Evolutionary conservation across 306 rosid genomes (phyloP), one percentile per base, ranked within the genome.

Genomic region (Dryas drummondii): DNA sequence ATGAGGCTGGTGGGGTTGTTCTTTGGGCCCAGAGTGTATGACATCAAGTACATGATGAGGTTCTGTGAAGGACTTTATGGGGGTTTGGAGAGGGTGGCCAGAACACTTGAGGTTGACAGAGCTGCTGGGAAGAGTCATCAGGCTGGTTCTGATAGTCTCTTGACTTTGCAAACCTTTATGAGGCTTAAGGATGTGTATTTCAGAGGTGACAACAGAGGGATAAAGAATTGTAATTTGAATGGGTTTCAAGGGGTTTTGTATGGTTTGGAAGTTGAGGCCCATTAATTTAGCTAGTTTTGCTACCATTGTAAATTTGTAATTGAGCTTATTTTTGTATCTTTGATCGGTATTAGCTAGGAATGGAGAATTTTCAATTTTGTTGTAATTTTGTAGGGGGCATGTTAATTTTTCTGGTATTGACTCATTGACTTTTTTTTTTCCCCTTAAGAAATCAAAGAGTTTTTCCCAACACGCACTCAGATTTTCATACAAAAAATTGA

Each of bases 131-230:
- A 71, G 76, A 71, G 66, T 44, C 76, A 71, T 41, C 76, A 56
- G 55, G 76, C 66, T 15, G 66, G 55, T 16, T 71, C 46, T 45
- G 76, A 71, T 56, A 56, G 76, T 56, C 65, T 71, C 1, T 17
- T 71, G 76, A 71, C 76, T 44, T 44, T 26, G 37, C 66, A 12
- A 4, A 71, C 53, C 9, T 71, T 17, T 45, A 1, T 22, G 15
- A 56, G 19, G 66, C 76, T 54, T 12, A 7, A n/a, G 17, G 48
- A 40, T 15, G 48, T 60, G 66, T 32, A 60, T 37, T 1, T 5
- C 45, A 6, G 5, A 27, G 27, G 64, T 27, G 1, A 8, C 12
- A 32, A 32, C 27, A 1, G 19, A 14, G 56, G 32, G 17, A 67
- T 5, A 27, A 4, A 7, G 15, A 59, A 12, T 19, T 13, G 40